These are phyloP conservation scores for Nematocida sp. DNA, from an alignment of 371 early-diverging fungal genomes.

Conservation along the genomic window DNA sequence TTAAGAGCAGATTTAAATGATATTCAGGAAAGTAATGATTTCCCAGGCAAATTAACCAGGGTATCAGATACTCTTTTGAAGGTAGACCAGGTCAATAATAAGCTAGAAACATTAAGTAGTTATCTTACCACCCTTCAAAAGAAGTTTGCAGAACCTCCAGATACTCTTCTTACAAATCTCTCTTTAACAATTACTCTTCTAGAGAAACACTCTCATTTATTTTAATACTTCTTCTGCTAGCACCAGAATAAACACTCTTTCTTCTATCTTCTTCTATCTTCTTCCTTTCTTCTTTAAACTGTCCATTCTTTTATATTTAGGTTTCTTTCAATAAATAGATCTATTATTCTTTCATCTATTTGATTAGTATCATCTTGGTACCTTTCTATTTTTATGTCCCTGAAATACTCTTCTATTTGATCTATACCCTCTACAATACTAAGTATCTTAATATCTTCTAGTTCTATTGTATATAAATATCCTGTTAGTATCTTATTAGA, in stretches of 20 bases:
- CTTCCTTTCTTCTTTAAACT: not conserved
- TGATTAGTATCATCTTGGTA: not conserved
- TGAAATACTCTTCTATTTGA: conserved; percentile 35
- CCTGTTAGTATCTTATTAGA: not conserved
- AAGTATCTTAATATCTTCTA: conserved; percentile 25
- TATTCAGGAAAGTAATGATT: not conserved
- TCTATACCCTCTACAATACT: conserved; percentile 35
- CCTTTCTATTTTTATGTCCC: conserved; percentile 10
- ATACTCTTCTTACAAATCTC: conserved; percentile 6
- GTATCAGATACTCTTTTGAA: not conserved
- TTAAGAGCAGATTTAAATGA: conserved; percentile 19
- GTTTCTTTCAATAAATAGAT: conserved; percentile 7
- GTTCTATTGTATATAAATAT: conserved; percentile 4
- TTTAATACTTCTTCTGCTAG: not conserved
- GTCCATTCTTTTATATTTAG: not conserved
- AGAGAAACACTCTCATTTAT: conserved; percentile 21
- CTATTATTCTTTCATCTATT: not conserved
- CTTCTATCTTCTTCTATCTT: no score
- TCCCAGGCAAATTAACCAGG: conserved; percentile 14
- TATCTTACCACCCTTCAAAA: not conserved
- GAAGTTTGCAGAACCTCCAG: conserved; percentile 22
- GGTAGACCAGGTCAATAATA: not conserved
- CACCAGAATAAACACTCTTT: no score
- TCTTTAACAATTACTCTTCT: not conserved
- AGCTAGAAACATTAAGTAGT: not conserved